Evolutionary conservation across 108 stramenopile species (phyloP).

Genomic region (Skeletonema costatum): DNA sequence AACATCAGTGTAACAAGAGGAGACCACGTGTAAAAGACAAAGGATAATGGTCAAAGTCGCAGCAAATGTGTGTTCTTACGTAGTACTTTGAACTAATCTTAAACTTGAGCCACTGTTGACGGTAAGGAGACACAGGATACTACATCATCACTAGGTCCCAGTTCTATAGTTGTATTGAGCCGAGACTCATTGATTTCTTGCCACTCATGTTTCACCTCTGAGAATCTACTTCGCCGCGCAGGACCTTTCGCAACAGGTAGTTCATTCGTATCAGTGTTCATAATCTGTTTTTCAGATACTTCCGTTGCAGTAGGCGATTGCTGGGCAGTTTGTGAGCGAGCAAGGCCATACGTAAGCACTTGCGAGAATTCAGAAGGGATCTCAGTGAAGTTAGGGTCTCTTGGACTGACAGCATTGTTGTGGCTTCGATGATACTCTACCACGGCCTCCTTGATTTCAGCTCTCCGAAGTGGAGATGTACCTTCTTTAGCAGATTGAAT

Average conservation of each 20-base stretch:
- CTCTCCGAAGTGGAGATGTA: neutral
- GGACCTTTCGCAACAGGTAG: no score
- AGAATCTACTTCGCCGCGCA: neutral
- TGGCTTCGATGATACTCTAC: neutral
- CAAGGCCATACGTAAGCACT: neutral
- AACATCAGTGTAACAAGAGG: no score
- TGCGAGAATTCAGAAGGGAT: neutral
- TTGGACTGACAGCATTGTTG: neutral
- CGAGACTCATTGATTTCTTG: neutral
- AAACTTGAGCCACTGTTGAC: neutral
- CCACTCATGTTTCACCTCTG: neutral
- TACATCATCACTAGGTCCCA: neutral
- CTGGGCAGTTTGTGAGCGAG: neutral
- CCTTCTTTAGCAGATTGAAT: neutral
- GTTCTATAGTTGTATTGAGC: neutral
- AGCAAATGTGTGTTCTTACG: neutral
- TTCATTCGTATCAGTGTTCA: no score
- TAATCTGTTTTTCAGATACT: no score
- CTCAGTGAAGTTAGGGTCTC: neutral
- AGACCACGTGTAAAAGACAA: no score
- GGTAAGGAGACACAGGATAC: neutral
- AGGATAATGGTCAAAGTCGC: neutral
- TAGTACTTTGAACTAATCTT: neutral
- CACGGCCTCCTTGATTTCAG: neutral
- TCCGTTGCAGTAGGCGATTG: no score